These are phyloP conservation scores for Xylaria sp. DNA, from an alignment of 2,329 filamentous ascomycete species.

Conservation along the genomic window DNA sequence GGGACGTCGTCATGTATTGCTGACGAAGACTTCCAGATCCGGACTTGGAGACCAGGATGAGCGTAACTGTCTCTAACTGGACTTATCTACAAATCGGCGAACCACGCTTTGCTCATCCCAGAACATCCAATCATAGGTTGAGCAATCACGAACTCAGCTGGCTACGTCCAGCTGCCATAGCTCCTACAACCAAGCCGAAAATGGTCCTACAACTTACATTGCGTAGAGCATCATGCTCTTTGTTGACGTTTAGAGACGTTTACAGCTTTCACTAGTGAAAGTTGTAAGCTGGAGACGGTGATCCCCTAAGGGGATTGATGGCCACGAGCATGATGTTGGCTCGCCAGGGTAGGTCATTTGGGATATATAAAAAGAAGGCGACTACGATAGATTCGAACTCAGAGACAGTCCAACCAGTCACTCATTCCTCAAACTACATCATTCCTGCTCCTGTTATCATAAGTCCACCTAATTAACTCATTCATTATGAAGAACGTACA, in stretches of 20 bases:
- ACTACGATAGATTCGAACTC: not conserved
- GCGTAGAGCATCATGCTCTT: not conserved
- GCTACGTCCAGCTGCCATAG: conserved; percentile 9
- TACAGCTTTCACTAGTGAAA: not conserved
- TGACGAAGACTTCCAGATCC: conserved; percentile 14
- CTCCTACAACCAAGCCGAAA: conserved; percentile 9
- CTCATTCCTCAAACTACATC: conserved; percentile 2
- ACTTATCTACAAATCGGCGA: not conserved
- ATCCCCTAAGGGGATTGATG: not conserved
- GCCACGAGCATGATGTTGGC: not conserved
- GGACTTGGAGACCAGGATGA: not conserved
- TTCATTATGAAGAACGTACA: conserved; percentile 31
- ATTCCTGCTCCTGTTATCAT: not conserved
- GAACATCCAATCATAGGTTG: not conserved
- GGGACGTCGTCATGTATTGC: conserved; percentile 4
- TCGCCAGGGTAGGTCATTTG: not conserved
- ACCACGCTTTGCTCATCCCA: not conserved
- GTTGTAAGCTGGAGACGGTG: conserved; percentile 10
- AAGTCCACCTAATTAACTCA: not conserved
- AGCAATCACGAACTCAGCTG: conserved; percentile 11
- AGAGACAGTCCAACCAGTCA: not conserved
- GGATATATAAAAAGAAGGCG: conserved; percentile 24
- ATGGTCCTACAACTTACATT: not conserved
- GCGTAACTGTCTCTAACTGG: conserved; percentile 7
- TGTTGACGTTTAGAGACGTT: not conserved